phyloP scores from a whole-genome alignment of 768 basidiomycete genomes.

The Gelatoporia subvermispora region DNA sequence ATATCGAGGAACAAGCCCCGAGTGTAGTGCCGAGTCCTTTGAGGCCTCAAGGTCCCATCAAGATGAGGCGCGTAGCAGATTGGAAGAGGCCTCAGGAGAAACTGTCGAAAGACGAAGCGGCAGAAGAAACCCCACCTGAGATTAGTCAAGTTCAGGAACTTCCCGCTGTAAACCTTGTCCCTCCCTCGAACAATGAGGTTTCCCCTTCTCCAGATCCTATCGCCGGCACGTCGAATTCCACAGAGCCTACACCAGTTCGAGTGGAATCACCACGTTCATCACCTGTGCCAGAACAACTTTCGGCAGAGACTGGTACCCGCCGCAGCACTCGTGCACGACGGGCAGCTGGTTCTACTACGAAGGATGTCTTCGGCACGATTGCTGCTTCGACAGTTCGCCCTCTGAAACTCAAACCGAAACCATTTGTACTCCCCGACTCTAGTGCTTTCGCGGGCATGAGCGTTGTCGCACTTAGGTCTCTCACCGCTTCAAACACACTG shows the following conservation, averaged over 20 bases:
- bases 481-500: slow-evolving; percentile 69
- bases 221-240: too few species aligned
- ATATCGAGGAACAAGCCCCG: not conserved
- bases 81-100: slow-evolving; percentile 23
- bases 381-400: slow-evolving; percentile 23
- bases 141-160: not conserved
- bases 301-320: slow-evolving; percentile 20
- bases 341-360: slow-evolving; percentile 26
- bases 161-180: too few species aligned
- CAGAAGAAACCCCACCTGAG: not conserved
- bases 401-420: slow-evolving; percentile 40
- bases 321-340: slow-evolving; percentile 52
- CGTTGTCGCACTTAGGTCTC: slow-evolving; percentile 58
- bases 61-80: slow-evolving; percentile 35
- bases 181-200: not conserved
- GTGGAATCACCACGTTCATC: not conserved
- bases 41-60: slow-evolving; percentile 24
- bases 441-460: slow-evolving; percentile 62
- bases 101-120: not conserved
- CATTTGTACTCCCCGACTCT: slow-evolving; percentile 28
- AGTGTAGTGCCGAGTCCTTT: not conserved
- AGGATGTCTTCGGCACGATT: slow-evolving; percentile 35
- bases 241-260: too few species aligned
- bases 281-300: not conserved
- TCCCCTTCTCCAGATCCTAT: not conserved